Conservation (phyloP, 768 basidiomycete genomes). For the Phylloporus rhodoxanthus region DNA sequence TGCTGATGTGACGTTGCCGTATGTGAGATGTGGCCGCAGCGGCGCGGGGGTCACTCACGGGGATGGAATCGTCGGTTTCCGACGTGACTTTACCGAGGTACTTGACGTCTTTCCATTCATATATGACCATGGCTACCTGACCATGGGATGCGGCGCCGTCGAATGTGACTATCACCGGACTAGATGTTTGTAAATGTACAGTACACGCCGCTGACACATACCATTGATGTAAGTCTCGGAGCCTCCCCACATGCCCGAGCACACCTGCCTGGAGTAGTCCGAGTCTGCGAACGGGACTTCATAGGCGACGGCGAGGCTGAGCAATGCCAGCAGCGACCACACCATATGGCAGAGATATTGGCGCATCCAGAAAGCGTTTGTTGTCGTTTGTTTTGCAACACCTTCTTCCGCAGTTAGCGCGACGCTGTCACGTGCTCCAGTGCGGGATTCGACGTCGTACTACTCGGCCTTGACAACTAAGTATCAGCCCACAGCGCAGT, state of each 20-base stretch:
- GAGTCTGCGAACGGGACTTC: slow-evolving; percentile 64
- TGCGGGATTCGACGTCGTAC: slow-evolving; percentile 1
- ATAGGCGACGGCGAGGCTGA: slow-evolving; percentile 43
- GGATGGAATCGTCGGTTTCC: slow-evolving; percentile 45
- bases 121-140: slow-evolving; percentile 89
- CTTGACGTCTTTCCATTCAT: slow-evolving; percentile 86
- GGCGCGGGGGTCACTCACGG: slow-evolving; percentile 45
- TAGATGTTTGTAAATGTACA: slow-evolving; percentile 15
- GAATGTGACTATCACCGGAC: slow-evolving; percentile 59
- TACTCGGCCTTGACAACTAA: background rate
- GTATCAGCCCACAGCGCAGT: background rate
- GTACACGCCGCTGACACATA: slow-evolving; percentile 29
- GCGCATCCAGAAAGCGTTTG: slow-evolving; percentile 27
- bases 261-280: slow-evolving; percentile 85
- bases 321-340: slow-evolving; percentile 18
- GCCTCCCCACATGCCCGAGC: slow-evolving; percentile 92
- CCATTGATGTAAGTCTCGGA: slow-evolving; percentile 78
- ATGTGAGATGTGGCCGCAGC: slow-evolving; percentile 13
- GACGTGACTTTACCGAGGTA: slow-evolving; percentile 76
- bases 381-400: slow-evolving; percentile 22
- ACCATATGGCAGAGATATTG: slow-evolving; percentile 14
- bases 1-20: slow-evolving; percentile 37
- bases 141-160: slow-evolving; percentile 63
- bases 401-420: slow-evolving; percentile 8
- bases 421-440: slow-evolving; percentile 22